Percentiles rank a stretch among this genome's conserved stretches.
These are phyloP conservation scores for Fusarium praegraminearum DNA, from an alignment of 2,329 filamentous ascomycete species.

Conservation along the genomic window DNA sequence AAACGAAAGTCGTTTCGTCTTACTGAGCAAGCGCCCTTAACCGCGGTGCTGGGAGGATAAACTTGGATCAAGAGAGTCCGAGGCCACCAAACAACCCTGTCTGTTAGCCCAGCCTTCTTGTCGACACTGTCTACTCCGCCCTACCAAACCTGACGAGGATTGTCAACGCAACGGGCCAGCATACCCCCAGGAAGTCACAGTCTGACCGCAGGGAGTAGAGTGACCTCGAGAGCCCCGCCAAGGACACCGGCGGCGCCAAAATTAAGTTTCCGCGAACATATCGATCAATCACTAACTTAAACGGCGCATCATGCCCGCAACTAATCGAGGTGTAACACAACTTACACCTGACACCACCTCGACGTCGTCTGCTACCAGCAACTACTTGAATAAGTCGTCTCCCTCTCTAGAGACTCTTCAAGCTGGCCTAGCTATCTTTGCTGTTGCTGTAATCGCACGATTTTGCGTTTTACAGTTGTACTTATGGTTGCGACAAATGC, in stretches of 20 bases:
- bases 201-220: slow-evolving; percentile 54
- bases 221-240: slow-evolving; percentile 49
- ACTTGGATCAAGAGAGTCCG: slow-evolving; percentile 28
- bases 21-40: slow-evolving; percentile 27
- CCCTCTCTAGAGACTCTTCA: slow-evolving; percentile 49
- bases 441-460: slow-evolving; percentile 52
- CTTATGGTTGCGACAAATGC: slow-evolving; percentile 47
- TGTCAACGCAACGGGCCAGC: slow-evolving; percentile 47
- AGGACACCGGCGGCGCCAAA: slow-evolving; percentile 50
- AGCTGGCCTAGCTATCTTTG: slow-evolving; percentile 51
- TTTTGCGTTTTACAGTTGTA: slow-evolving; percentile 46
- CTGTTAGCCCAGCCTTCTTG: slow-evolving; percentile 45
- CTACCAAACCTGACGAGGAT: slow-evolving; percentile 49
- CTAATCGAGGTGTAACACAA: slow-evolving; percentile 51
- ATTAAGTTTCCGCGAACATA: slow-evolving; percentile 46
- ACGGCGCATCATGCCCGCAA: slow-evolving; percentile 48
- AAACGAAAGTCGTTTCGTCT: slow-evolving; percentile 14
- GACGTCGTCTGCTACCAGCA: slow-evolving; percentile 40
- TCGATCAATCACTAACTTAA: slow-evolving; percentile 45
- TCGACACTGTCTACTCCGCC: slow-evolving; percentile 44
- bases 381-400: slow-evolving; percentile 50
- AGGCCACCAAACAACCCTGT: slow-evolving; percentile 45
- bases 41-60: slow-evolving; percentile 21
- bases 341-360: slow-evolving; percentile 48
- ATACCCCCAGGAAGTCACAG: slow-evolving; percentile 48